These are phyloP conservation scores for Phytophthora fragariaefolia DNA, from an alignment of 352 stramenopile species.

Conservation along the genomic window DNA sequence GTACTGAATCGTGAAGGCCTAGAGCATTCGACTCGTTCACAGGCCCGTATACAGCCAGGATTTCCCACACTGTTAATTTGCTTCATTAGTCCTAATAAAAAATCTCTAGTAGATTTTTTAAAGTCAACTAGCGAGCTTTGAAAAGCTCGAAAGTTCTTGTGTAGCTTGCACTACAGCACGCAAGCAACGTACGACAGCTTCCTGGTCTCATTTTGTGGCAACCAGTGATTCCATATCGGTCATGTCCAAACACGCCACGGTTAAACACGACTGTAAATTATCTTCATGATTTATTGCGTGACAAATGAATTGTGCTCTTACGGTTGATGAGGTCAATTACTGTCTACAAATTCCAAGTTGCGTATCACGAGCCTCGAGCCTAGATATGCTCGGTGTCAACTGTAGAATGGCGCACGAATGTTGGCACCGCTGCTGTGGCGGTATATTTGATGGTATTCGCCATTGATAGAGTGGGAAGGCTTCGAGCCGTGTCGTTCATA, in stretches of 20 bases:
- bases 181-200: conserved; percentile 28
- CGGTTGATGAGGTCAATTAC: conserved; percentile 7
- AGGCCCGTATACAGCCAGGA: background rate
- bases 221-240: conserved; percentile 55
- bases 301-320: conserved; percentile 9
- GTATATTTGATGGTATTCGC: conserved; percentile 16
- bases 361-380: background rate
- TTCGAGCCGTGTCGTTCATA: conserved; percentile 48
- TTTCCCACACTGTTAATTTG: background rate
- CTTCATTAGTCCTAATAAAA: background rate
- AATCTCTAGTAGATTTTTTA: too few species aligned
- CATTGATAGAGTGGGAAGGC: conserved; percentile 8
- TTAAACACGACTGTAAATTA: conserved; percentile 64
- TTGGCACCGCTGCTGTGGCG: conserved; percentile 9
- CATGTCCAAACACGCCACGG: conserved; percentile 62
- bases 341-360: background rate
- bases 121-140: too few species aligned
- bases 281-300: too few species aligned
- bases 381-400: conserved; percentile 9
- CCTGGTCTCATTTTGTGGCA: conserved; percentile 15
- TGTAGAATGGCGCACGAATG: conserved; percentile 18
- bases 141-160: conserved; percentile 42
- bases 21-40: background rate
- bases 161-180: conserved; percentile 55
- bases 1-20: background rate